Percentiles rank a stretch among this genome's conserved stretches.
phyloP scores from a whole-genome alignment of 176 grass and related monocot genomes.

The Cymbopogon citratus region DNA sequence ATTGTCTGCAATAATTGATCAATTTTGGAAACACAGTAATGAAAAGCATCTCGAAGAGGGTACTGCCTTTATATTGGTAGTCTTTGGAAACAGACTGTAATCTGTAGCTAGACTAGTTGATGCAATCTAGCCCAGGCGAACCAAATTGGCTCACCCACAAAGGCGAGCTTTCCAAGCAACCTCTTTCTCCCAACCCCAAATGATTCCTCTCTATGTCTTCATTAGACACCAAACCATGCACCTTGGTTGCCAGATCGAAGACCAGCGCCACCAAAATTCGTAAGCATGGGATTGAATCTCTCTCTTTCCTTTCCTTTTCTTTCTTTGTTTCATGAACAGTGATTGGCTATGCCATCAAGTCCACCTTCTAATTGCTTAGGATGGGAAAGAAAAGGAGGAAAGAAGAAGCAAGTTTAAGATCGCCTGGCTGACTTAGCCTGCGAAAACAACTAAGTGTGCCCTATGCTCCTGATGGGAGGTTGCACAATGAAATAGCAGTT shows the following conservation, averaged over 20 bases:
- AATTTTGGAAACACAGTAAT: neutral
- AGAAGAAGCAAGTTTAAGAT: too few relatives aligned
- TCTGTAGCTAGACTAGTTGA: neutral
- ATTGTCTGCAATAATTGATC: neutral
- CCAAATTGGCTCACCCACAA: neutral
- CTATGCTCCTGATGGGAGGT: too few relatives aligned
- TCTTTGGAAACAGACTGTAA: neutral
- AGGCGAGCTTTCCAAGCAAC: neutral
- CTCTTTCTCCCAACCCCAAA: neutral
- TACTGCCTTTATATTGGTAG: slow-evolving; percentile 1
- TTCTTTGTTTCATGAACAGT: too few relatives aligned
- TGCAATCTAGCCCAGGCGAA: neutral
- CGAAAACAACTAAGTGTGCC: too few relatives aligned
- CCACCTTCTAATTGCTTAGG: too few relatives aligned
- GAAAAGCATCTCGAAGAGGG: slow-evolving; percentile 4
- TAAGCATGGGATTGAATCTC: too few relatives aligned
- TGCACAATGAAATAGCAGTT: too few relatives aligned
- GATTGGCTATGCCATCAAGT: too few relatives aligned
- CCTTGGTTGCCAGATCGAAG: neutral
- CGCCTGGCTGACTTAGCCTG: too few relatives aligned
- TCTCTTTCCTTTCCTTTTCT: too few relatives aligned
- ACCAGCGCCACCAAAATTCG: neutral
- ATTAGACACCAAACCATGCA: neutral
- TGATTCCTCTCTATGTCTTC: neutral
- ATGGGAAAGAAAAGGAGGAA: too few relatives aligned